A percentile compares a stretch with the other conserved stretches of the same genome.
Conservation (phyloP, 83 land plant species). For the Thuja plicata region DNA sequence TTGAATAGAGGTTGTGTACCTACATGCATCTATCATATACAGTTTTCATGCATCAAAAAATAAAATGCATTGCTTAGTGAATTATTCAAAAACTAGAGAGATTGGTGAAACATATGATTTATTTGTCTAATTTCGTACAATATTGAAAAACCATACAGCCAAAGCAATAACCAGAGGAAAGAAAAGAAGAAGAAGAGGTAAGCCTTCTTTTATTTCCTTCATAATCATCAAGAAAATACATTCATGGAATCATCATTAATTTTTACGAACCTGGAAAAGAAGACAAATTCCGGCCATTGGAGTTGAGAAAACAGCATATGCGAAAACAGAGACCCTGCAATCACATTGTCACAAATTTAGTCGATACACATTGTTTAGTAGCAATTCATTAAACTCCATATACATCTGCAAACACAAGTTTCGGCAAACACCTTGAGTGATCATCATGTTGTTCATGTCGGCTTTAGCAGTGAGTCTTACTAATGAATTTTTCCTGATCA, state of each 20-base stretch:
- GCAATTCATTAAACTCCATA: neutral
- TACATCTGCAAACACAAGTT: neutral
- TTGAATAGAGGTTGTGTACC: neutral
- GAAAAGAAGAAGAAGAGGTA: neutral
- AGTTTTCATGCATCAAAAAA: neutral
- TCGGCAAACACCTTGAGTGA: neutral
- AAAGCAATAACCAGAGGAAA: neutral
- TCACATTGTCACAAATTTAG: neutral
- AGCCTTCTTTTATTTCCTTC: neutral
- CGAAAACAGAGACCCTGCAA: conserved; percentile 38
- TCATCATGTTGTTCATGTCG: neutral
- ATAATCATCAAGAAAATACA: neutral
- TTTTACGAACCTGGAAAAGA: conserved; percentile 27
- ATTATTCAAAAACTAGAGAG: neutral
- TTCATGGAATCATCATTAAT: neutral
- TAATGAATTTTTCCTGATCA: neutral
- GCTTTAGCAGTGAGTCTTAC: neutral
- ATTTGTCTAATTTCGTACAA: neutral
- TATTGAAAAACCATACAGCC: neutral
- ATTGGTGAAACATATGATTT: neutral
- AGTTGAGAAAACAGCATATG: conserved; percentile 32
- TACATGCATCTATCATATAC: neutral
- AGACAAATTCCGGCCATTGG: conserved; percentile 30
- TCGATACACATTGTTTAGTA: neutral
- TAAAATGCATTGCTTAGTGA: neutral